Percentiles rank a stretch among this genome's conserved stretches.
Conservation (phyloP, 768 basidiomycete genomes). For the Hysterangium stoloniferum region DNA sequence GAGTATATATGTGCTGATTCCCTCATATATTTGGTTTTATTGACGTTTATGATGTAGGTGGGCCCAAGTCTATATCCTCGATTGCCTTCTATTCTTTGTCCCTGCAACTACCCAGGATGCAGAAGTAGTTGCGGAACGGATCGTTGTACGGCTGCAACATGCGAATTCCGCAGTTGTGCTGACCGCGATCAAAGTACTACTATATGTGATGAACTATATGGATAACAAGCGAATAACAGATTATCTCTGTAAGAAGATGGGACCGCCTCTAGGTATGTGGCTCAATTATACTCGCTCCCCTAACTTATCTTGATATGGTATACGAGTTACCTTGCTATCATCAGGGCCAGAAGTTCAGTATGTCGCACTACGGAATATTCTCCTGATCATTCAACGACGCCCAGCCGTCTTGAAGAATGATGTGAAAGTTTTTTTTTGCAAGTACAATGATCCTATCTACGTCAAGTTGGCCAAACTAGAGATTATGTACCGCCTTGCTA, state of each 20-base stretch:
- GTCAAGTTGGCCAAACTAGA: slow-evolving; percentile 97
- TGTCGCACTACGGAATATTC: slow-evolving; percentile 91
- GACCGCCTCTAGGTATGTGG: slow-evolving; percentile 79
- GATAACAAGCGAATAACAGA: slow-evolving; percentile 80
- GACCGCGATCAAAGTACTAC: slow-evolving; percentile 91
- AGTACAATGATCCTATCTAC: slow-evolving; percentile 99
- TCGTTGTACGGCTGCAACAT: slow-evolving; percentile 89
- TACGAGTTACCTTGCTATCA: slow-evolving; percentile 82
- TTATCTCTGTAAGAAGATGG: slow-evolving; percentile 94
- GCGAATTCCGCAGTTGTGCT: slow-evolving; percentile 99
- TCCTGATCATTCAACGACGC: slow-evolving; percentile 93
- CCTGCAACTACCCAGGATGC: slow-evolving; percentile 84
- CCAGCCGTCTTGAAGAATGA: slow-evolving; percentile 92
- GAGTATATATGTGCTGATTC: slow-evolving; percentile 62
- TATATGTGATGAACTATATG: slow-evolving; percentile 99
- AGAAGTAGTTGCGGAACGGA: slow-evolving; percentile 90
- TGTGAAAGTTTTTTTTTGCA: slow-evolving; percentile 99
- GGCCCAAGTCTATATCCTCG: slow-evolving; percentile 98
- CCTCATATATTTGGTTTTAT: neutral
- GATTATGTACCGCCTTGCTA: slow-evolving; percentile 96
- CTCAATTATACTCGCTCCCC: slow-evolving; percentile 8
- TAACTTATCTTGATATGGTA: no score
- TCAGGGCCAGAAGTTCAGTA: slow-evolving; percentile 99
- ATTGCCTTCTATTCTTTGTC: slow-evolving; percentile 89
- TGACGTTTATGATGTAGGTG: slow-evolving; percentile 48